Evolutionary conservation across 1,284 basidiomycete species (phyloP).

Genomic region (Peniophora sp.): DNA sequence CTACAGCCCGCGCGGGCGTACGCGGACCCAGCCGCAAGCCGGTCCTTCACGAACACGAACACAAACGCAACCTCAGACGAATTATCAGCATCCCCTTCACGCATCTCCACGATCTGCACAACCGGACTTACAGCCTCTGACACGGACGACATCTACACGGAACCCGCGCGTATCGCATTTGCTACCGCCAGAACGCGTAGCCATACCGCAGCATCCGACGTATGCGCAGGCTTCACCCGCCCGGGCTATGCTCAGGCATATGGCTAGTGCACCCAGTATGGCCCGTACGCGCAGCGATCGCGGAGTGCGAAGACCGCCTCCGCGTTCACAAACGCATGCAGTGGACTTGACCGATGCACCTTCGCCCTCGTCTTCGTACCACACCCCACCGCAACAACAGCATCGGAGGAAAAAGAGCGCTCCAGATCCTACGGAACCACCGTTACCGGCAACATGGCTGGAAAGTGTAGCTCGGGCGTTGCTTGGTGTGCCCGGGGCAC

Average conservation of each 20-base stretch:
- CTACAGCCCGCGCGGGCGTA: too few species aligned
- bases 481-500: constrained; percentile 36
- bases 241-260: constrained; percentile 58
- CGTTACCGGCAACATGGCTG: constrained; percentile 56
- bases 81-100: constrained; percentile 1
- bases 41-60: background rate
- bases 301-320: background rate
- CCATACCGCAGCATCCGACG: constrained; percentile 21
- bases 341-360: too few species aligned
- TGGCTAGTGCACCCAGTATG: constrained; percentile 56
- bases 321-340: too few species aligned
- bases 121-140: constrained; percentile 12
- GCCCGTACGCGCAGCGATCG: constrained; percentile 12
- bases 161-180: constrained; percentile 1
- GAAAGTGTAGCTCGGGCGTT: constrained; percentile 55
- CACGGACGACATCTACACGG: background rate
- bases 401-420: constrained; percentile 5
- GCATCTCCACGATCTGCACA: background rate
- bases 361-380: background rate
- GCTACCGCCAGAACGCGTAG: background rate
- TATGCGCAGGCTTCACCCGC: constrained; percentile 37
- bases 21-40: background rate
- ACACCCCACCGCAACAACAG: background rate
- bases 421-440: constrained; percentile 21
- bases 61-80: background rate